Conservation (phyloP, 306 rosid species). For the Trifolium repens region DNA sequence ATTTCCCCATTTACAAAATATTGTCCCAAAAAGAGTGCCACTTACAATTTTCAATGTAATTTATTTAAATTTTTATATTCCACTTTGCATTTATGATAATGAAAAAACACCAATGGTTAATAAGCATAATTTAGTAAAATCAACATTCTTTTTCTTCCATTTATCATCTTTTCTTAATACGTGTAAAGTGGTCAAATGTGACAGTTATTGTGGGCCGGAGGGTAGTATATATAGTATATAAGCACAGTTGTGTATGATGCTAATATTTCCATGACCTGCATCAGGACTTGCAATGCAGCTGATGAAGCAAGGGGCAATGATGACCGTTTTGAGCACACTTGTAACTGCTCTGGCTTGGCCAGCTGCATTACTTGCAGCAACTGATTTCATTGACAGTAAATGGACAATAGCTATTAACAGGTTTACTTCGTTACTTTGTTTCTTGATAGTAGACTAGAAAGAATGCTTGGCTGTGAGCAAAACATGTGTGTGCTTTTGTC, state of each 20-base stretch:
- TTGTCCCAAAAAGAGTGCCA: no score
- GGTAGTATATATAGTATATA: neutral
- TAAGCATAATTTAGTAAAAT: no score
- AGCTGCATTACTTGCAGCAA: slow-evolving; percentile 62
- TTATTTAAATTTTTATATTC: no score
- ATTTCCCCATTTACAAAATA: no score
- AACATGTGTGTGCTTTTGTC: neutral
- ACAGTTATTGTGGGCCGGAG: no score
- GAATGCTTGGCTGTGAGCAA: slow-evolving; percentile 5
- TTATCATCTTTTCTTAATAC: no score
- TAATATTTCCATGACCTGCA: slow-evolving; percentile 32
- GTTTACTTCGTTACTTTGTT: slow-evolving; percentile 43
- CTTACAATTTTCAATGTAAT: no score
- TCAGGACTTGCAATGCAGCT: slow-evolving; percentile 65
- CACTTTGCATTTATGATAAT: no score
- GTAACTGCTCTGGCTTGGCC: slow-evolving; percentile 78
- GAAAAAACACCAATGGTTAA: no score
- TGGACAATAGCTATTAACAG: slow-evolving; percentile 77
- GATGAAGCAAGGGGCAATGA: slow-evolving; percentile 81
- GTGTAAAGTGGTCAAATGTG: no score
- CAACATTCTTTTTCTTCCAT: no score
- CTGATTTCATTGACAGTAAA: slow-evolving; percentile 72
- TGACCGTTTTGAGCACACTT: slow-evolving; percentile 69
- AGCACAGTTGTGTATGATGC: slow-evolving; percentile 26
- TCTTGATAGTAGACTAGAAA: slow-evolving; percentile 31